phyloP scores from a whole-genome alignment of 345 rosid species.

The Populus tremula region DNA sequence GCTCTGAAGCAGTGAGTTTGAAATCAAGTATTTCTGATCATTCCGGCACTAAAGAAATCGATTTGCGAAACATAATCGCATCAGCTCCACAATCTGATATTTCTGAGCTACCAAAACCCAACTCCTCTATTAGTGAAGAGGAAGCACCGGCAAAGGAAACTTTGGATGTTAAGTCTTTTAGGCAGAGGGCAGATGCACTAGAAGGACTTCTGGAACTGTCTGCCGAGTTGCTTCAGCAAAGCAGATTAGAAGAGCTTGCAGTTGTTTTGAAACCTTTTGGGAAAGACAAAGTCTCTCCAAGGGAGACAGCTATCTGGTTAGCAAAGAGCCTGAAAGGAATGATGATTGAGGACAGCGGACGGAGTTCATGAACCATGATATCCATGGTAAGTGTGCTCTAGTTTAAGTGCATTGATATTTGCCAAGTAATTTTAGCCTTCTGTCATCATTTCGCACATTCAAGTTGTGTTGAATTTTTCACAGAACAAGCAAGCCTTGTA shows the following conservation, averaged over 20 bases:
- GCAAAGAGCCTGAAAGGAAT: slow-evolving; percentile 94
- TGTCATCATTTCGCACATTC: slow-evolving; percentile 16
- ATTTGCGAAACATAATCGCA: slow-evolving; percentile 27
- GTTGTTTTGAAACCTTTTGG: slow-evolving; percentile 96
- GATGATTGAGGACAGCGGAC: slow-evolving; percentile 75
- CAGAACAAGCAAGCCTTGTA: slow-evolving; percentile 3
- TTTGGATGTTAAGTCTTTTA: slow-evolving; percentile 75
- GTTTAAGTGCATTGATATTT: slow-evolving; percentile 2
- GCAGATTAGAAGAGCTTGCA: slow-evolving; percentile 83
- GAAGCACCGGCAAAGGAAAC: slow-evolving; percentile 64
- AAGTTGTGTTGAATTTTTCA: slow-evolving; percentile 15
- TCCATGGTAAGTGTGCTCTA: slow-evolving; percentile 30
- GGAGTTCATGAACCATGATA: slow-evolving; percentile 40
- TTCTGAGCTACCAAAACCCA: slow-evolving; percentile 39
- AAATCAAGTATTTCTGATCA: slow-evolving; percentile 43
- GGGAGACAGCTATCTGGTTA: slow-evolving; percentile 99
- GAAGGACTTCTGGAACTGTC: slow-evolving; percentile 93
- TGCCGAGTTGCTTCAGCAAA: slow-evolving; percentile 84
- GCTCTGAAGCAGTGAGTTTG: slow-evolving; percentile 39
- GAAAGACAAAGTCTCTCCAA: slow-evolving; percentile 88
- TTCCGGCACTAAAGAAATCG: slow-evolving; percentile 45
- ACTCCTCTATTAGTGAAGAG: slow-evolving; percentile 41
- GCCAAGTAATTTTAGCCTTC: slow-evolving; percentile 11
- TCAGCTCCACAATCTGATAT: slow-evolving; percentile 40
- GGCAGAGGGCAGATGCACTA: slow-evolving; percentile 98